Evolutionary conservation across 2,329 filamentous ascomycete species (phyloP).

Genomic region (Aspergillus sp.): DNA sequence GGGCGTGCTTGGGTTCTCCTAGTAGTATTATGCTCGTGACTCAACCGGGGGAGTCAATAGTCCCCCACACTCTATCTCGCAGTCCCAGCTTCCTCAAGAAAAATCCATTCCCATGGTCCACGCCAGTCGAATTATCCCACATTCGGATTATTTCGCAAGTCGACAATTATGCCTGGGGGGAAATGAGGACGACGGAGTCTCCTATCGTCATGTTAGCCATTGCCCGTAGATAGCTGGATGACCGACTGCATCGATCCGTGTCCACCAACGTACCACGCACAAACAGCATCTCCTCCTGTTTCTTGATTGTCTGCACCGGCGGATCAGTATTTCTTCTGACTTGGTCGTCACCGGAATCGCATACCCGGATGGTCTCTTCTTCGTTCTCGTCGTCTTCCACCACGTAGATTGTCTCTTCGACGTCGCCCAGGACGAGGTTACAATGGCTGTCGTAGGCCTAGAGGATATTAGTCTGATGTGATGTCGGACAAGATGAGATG

Average conservation of each 20-base stretch:
- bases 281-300: conserved; percentile 98
- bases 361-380: conserved; percentile 70
- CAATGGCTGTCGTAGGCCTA: conserved; percentile 99
- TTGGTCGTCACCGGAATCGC: conserved; percentile 14
- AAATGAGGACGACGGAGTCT: conserved; percentile 71
- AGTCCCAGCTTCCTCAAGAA: not conserved
- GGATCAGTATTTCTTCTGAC: not conserved
- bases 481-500: no score
- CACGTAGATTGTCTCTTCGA: conserved; percentile 94
- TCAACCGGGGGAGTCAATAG: conserved; percentile 12
- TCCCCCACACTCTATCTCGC: not conserved
- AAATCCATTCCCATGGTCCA: not conserved
- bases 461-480: not conserved
- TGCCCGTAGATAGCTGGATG: no score
- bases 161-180: conserved; percentile 53
- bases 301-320: conserved; percentile 73
- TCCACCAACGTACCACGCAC: conserved; percentile 73
- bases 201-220: conserved; percentile 46
- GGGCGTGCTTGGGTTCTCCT: not conserved
- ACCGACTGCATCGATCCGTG: no score
- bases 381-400: conserved; percentile 84
- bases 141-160: no score
- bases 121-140: conserved; percentile 3
- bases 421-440: conserved; percentile 92
- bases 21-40: conserved; percentile 11